phyloP scores from a whole-genome alignment of 805 yeast genomes.

The Candida odintsovae region DNA sequence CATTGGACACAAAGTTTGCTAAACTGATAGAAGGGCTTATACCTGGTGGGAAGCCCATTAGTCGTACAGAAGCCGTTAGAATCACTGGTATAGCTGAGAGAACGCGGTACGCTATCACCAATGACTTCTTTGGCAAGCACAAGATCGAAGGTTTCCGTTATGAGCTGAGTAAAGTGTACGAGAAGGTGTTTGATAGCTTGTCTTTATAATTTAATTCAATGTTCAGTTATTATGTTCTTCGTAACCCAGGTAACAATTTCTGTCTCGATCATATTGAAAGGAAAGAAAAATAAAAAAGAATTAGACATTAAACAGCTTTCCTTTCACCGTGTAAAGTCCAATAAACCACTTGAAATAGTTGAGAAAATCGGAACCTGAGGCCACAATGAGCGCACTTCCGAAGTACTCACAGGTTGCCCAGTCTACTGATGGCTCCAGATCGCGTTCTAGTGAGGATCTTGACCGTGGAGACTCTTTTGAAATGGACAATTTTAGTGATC shows the following conservation, averaged over 20 bases:
- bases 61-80: conserved; percentile 46
- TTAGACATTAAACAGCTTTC: no score
- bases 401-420: neutral
- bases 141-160: conserved; percentile 36
- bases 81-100: conserved; percentile 48
- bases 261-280: no score
- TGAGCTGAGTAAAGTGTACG: conserved; percentile 40
- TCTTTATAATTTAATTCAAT: neutral
- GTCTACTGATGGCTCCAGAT: neutral
- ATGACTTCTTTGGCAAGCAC: conserved; percentile 30
- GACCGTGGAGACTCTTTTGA: conserved; percentile 10
- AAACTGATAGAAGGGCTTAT: conserved; percentile 31
- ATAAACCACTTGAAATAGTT: no score
- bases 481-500: conserved; percentile 17
- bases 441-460: neutral
- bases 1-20: conserved; percentile 36
- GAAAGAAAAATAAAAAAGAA: no score
- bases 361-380: no score
- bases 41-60: conserved; percentile 29
- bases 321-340: no score
- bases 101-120: conserved; percentile 37
- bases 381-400: neutral
- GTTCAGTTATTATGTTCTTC: no score
- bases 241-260: neutral
- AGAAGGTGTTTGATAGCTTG: conserved; percentile 29